Evolutionary conservation across 768 basidiomycete genomes (phyloP), one percentile per base, ranked within the genome.

Genomic region (Phaeotremella fagi): DNA sequence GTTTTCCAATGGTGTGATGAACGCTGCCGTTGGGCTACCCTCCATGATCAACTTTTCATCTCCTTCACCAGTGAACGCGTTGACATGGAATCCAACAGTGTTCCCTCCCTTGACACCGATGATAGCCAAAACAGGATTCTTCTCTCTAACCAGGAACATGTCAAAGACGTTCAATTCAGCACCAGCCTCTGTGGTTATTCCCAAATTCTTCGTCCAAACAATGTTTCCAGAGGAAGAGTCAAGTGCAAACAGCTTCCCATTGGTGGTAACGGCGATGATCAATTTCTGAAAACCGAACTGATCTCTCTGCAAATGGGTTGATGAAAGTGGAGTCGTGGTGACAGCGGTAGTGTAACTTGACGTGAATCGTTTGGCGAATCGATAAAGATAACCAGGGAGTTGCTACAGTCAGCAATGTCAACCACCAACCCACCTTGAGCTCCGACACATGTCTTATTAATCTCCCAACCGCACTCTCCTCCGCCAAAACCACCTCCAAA

Each of bases 211-310:
- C 59, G 81, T 85, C 91, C 91, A 97, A 1, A 94, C 66, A 26
- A 89, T 78, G 1, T 80, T 77, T 0, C 91, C 91, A 38, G 79
- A 86, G 9, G 82, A 81, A 1, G 87, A 85, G 62, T 95, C 90
- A 37, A 97, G 74, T 0, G 84, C 91, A 64, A 83, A 90, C 0
- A 91, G 60, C 64, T 88, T 90, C 1, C 90, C 89, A 25, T 80
- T 77, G 0, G 77, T 60, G 2, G 87, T 89, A 0, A 83, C 86
- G 4, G 78, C 80, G 3, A 94, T 81, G 41, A 92, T 81, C 25
- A 95, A 72, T 68, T 95, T 88, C 31, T 85, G 80, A 75, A 95
- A 89, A 0, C 90, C 90, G 68, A 92, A 94, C 0, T 83, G 74
- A 64, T 92, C 90, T 3, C 88, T 82, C 48, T 53, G 78, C 0